Conservation (phyloP, 768 basidiomycete genomes). For the Sutorius australiensis region DNA sequence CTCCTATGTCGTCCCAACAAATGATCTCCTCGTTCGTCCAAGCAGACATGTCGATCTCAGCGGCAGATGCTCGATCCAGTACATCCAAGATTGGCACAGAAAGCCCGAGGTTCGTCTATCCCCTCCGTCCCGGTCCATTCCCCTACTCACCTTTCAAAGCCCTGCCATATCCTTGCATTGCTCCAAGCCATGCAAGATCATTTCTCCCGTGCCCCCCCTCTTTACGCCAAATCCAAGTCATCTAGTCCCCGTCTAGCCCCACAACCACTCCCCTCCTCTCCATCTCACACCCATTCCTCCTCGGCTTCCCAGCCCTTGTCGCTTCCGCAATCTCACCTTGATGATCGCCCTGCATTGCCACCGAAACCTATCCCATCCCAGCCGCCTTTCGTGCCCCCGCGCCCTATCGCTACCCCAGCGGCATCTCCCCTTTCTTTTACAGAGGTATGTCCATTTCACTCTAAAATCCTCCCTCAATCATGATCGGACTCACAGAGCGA, state of each 20-base stretch:
- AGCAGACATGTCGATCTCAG: constrained; percentile 76
- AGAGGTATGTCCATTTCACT: constrained; percentile 20
- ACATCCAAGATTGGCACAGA: constrained; percentile 71
- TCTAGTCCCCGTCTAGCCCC: constrained; percentile 22
- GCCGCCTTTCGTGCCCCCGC: constrained; percentile 11
- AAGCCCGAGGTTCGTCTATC: constrained; percentile 57
- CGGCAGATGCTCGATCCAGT: constrained; percentile 66
- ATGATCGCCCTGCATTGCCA: constrained; percentile 37
- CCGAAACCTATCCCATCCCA: constrained; percentile 34
- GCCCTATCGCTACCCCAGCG: constrained; percentile 11
- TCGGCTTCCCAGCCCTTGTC: constrained; percentile 18
- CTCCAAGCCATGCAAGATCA: constrained; percentile 73
- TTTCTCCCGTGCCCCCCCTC: constrained; percentile 84
- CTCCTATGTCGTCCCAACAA: constrained; percentile 87
- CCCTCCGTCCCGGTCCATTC: constrained; percentile 3
- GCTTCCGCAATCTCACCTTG: constrained; percentile 14
- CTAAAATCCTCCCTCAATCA: not conserved
- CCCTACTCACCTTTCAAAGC: constrained; percentile 40
- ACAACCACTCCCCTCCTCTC: constrained; percentile 17
- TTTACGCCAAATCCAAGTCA: constrained; percentile 76
- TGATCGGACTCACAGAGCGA: constrained; percentile 17
- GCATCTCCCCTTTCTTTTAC: constrained; percentile 4
- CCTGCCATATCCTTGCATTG: constrained; percentile 69
- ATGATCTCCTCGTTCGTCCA: constrained; percentile 83
- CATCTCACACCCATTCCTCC: constrained; percentile 16